Evolutionary conservation across 805 yeast species (phyloP), one percentile per base, ranked within the genome.

Genomic region (Yarrowia keelungensis): DNA sequence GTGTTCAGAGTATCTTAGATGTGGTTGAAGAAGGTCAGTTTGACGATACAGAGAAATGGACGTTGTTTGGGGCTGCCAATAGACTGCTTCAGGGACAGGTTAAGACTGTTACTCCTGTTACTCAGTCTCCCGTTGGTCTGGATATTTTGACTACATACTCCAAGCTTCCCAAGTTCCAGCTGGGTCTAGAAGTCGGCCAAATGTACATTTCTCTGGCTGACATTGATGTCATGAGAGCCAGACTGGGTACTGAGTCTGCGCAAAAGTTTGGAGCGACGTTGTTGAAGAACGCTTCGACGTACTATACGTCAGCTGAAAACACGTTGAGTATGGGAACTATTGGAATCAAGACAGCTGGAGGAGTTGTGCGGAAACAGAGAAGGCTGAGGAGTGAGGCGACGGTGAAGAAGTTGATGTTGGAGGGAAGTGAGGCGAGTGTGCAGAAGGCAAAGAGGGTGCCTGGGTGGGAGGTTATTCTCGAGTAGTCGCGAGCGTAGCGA

Each of bases 321-420:
- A 39, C 69, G n/a, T 45, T 43, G 53, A 19, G 16, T 11, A 49
- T 32, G 69, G 42, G 39, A 22, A 65, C 38, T 16, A 50, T 42
- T 69, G 50, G 42, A 12, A 38, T 14, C 59, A 70, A 47, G 56
- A 50, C 43, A 0, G 35, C 47, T 10, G 53, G 70, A 26, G 66
- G 54, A 41, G 54, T 41, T n/a, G 58, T 54, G n/a, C 10, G 53
- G n/a, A 68, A 50, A 35, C 66, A 26, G 43, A 9, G 51, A 19
- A 47, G 66, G 16, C 19, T 61, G 54, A 49, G 54, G 42, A 43
- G 47, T 11, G 73, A 73, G 53, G 74, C 74, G n/a, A 47, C 53
- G 2, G 64, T 66, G 14, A 70, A 71, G 41, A 51, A 36, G 46
- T 19, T 49, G 64, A 46, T 69, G 32, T 7, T 68, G 69, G 54